Conservation (phyloP, 2,329 filamentous ascomycete genomes). For the Aspergillus sp. region DNA sequence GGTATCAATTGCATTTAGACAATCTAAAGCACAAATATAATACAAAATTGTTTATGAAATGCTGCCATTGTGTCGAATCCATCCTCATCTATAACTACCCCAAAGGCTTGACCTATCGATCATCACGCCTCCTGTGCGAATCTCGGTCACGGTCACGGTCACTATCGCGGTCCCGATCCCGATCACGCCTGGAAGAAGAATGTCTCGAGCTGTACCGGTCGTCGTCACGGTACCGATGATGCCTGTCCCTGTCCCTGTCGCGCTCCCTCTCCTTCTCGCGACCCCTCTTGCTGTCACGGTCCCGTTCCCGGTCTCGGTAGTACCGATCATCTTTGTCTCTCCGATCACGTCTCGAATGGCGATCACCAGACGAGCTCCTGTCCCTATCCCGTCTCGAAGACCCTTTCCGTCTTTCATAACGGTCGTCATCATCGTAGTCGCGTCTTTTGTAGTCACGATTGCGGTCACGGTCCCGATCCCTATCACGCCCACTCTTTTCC, state of each 20-base stretch:
- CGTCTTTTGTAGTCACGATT: constrained; percentile 24
- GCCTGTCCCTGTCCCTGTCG: constrained; percentile 26
- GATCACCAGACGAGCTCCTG: constrained; percentile 30
- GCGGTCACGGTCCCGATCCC: constrained; percentile 24
- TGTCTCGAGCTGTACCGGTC: constrained; percentile 28
- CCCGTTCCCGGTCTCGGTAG: constrained; percentile 25
- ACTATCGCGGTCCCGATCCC: constrained; percentile 22
- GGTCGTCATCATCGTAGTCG: constrained; percentile 27
- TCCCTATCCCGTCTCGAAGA: constrained; percentile 33
- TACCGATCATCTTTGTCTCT: constrained; percentile 28
- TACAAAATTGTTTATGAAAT: no score
- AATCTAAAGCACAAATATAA: no score
- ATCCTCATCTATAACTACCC: no score
- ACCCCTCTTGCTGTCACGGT: constrained; percentile 14
- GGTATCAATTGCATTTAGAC: background rate
- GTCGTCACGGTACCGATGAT: constrained; percentile 23
- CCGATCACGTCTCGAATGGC: constrained; percentile 27
- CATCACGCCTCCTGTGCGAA: constrained; percentile 24
- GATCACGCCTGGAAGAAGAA: constrained; percentile 24
- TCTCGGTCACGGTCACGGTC: constrained; percentile 18
- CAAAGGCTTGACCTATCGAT: constrained; percentile 2
- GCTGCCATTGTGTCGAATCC: no score
- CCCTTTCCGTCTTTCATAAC: constrained; percentile 31
- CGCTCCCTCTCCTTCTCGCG: constrained; percentile 17
- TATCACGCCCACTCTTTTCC: constrained; percentile 31